Evolutionary conservation across 2,329 filamentous ascomycete species (phyloP), one percentile per base, ranked within the genome.

Genomic region (Dactylonectria macrodidyma): DNA sequence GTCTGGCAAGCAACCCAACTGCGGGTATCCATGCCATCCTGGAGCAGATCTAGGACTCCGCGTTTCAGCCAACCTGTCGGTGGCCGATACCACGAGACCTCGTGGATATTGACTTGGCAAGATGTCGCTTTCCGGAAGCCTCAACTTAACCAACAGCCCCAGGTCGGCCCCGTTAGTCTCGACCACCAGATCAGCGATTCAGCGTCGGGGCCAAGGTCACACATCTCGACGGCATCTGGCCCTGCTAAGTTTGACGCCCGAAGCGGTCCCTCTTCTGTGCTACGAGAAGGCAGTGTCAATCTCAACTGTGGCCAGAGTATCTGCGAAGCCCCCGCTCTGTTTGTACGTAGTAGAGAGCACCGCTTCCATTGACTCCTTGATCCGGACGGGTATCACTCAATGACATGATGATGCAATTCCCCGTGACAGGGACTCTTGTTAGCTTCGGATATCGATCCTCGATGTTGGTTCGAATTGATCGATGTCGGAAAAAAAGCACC

Each of bases 221-320:
- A 76, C 74, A 69, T 68, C 59, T 75, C 57, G 67, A 73, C 41
- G 69, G 61, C 26, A 60, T 69, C 69, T 76, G 66, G 72, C 65
- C 65, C 70, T 70, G 67, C 63, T 59, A 59, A 50, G 50, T 68
- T 66, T 59, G 52, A 67, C 69, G 73, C 65, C 70, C 67, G 71
- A 68, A 59, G 63, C 62, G 62, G 56, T 54, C 54, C 67, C 63
- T 41, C 38, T 46, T 65, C 51, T 26, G 73, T 74, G 55, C 60
- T 56, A 75, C 73, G 51, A 62, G 59, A 70, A 66, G 26, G 51
- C 30, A 58, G 60, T 34, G 65, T 59, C 65, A 67, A 73, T 57
- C 51, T 65, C 68, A 44, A 61, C 59, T 51, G 51, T 60, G 47
- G 34, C 44, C 60, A 55, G 55, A 38, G 33, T 48, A 65, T 47